phyloP scores from a whole-genome alignment of 2,329 filamentous ascomycete genomes.

The Scedosporium minutisporum region DNA sequence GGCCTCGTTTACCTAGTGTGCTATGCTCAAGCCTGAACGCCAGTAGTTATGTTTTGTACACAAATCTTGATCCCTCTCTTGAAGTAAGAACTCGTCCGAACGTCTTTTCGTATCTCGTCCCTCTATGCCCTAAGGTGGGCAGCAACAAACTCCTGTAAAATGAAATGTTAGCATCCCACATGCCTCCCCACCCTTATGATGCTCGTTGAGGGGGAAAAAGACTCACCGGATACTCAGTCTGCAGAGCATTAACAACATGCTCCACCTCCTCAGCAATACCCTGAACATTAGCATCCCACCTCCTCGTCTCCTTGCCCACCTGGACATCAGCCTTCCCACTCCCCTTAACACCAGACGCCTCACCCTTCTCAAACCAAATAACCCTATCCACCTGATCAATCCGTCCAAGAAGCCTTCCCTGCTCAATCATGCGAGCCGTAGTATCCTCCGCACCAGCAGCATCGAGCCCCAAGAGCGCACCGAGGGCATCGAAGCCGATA shows the following conservation, averaged over 20 bases:
- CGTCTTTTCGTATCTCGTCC: not conserved
- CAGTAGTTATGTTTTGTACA: too few species aligned
- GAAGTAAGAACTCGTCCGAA: too few species aligned
- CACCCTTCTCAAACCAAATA: slow-evolving; percentile 75
- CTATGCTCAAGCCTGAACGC: too few species aligned
- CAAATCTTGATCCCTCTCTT: too few species aligned
- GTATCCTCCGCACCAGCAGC: slow-evolving; percentile 80
- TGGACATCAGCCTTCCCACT: slow-evolving; percentile 55
- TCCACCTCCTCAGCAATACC: slow-evolving; percentile 83
- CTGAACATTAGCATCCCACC: slow-evolving; percentile 86
- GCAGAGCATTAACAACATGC: slow-evolving; percentile 70
- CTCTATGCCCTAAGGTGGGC: not conserved
- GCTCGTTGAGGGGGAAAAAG: slow-evolving; percentile 8
- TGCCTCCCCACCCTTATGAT: too few species aligned
- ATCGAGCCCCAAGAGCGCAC: slow-evolving; percentile 65
- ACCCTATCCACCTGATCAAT: slow-evolving; percentile 90
- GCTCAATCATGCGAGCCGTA: slow-evolving; percentile 91
- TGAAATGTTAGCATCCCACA: not conserved
- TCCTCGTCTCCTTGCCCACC: slow-evolving; percentile 62
- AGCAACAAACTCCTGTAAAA: not conserved
- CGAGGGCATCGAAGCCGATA: slow-evolving; percentile 67
- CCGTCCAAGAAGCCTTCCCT: slow-evolving; percentile 73
- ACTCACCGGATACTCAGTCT: slow-evolving; percentile 65
- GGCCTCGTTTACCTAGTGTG: too few species aligned
- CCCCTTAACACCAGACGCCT: slow-evolving; percentile 59